A percentile compares a stretch with the other conserved stretches of the same genome.
Conservation (phyloP, 371 early-diverging fungal species). For the Funneliformis caledonium region DNA sequence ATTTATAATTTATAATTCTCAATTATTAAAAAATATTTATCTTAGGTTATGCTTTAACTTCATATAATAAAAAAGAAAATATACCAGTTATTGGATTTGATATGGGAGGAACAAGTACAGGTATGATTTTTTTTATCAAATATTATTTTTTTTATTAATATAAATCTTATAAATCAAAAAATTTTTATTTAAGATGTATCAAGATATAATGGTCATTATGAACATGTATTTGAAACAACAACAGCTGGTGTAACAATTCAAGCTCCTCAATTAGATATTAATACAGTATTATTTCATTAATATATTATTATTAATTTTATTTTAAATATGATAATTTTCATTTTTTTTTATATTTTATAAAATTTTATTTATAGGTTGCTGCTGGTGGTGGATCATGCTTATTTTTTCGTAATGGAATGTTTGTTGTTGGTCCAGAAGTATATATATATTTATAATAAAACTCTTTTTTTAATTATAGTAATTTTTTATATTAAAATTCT, state of each 20-base stretch:
- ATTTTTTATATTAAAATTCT: constrained; percentile 40
- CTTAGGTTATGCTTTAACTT: constrained; percentile 83
- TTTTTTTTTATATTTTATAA: neutral
- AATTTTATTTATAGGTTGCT: constrained; percentile 59
- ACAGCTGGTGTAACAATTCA: constrained; percentile 94
- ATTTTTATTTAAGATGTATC: constrained; percentile 73
- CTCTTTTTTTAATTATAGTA: neutral
- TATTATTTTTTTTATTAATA: neutral
- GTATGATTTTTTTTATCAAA: constrained; percentile 35
- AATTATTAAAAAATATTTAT: neutral
- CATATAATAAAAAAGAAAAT: constrained; percentile 58
- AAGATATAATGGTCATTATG: constrained; percentile 86
- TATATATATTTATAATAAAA: constrained; percentile 2
- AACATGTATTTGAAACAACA: constrained; percentile 94
- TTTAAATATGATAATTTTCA: neutral
- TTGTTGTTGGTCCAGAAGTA: constrained; percentile 92
- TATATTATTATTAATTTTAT: neutral
- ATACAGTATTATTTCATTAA: constrained; percentile 62
- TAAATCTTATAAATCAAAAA: neutral
- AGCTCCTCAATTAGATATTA: constrained; percentile 95
- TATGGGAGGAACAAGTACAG: constrained; percentile 95
- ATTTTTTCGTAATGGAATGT: constrained; percentile 92
- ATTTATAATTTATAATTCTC: neutral
- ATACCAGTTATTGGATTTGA: constrained; percentile 93
- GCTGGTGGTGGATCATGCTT: constrained; percentile 97